A percentile compares a stretch with the other conserved stretches of the same genome.
These are phyloP conservation scores for Mucor lusitanicus DNA, from an alignment of 371 early-diverging fungal species.

Conservation along the genomic window DNA sequence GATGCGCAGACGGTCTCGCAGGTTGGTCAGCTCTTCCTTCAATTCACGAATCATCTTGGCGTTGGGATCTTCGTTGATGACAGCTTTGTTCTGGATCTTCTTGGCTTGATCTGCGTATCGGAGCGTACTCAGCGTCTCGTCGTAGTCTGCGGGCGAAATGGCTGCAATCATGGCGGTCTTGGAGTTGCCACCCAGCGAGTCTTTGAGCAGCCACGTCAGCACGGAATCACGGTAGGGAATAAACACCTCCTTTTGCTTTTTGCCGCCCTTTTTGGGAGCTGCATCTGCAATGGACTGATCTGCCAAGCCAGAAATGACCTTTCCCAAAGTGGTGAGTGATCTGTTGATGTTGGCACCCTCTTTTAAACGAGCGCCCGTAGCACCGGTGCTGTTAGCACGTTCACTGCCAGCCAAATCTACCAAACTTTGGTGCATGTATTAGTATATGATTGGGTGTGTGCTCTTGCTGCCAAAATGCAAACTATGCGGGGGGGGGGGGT, in stretches of 20 bases:
- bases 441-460: not conserved
- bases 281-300: slow-evolving; percentile 60
- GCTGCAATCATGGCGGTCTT: slow-evolving; percentile 94
- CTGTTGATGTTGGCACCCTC: slow-evolving; percentile 99
- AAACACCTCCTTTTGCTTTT: slow-evolving; percentile 61
- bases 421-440: slow-evolving; percentile 43
- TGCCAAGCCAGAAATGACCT: slow-evolving; percentile 95
- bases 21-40: slow-evolving; percentile 76
- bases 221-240: slow-evolving; percentile 93
- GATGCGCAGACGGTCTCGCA: slow-evolving; percentile 66
- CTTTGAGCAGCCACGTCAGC: slow-evolving; percentile 94
- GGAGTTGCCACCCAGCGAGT: slow-evolving; percentile 92
- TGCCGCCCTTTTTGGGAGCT: slow-evolving; percentile 31
- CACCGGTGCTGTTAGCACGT: slow-evolving; percentile 93
- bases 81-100: slow-evolving; percentile 88
- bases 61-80: slow-evolving; percentile 91
- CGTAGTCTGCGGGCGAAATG: slow-evolving; percentile 78
- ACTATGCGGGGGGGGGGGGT: no score
- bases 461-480: no score
- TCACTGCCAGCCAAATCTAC: slow-evolving; percentile 97
- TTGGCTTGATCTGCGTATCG: slow-evolving; percentile 96
- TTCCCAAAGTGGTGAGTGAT: slow-evolving; percentile 94
- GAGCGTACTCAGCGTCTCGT: slow-evolving; percentile 93
- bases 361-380: slow-evolving; percentile 92
- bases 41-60: slow-evolving; percentile 84